Evolutionary conservation across 2,329 filamentous ascomycete species (phyloP).

Genomic region (Diaporthe amygdali): DNA sequence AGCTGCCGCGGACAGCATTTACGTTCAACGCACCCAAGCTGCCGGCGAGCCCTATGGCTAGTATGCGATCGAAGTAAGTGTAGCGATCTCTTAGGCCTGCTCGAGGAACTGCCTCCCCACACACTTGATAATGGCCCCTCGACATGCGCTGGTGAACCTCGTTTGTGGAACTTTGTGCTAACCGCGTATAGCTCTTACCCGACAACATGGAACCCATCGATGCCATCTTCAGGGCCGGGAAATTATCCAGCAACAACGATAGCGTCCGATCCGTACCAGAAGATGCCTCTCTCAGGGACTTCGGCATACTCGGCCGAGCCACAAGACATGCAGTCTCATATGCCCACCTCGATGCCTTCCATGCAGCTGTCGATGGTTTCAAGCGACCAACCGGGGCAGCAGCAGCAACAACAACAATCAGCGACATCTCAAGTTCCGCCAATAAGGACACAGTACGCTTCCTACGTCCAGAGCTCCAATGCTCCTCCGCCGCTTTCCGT

Average conservation of each 20-base stretch:
- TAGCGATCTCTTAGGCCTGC: background rate
- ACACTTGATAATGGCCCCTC: background rate
- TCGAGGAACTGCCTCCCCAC: background rate
- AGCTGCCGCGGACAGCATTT: conserved; percentile 61
- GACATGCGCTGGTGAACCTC: too few species aligned
- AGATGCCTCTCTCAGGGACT: conserved; percentile 55
- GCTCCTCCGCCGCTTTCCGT: conserved; percentile 56
- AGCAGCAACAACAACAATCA: conserved; percentile 9
- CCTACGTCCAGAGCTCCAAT: conserved; percentile 55
- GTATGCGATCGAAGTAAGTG: conserved; percentile 64
- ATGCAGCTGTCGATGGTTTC: conserved; percentile 56
- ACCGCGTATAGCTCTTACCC: conserved; percentile 56
- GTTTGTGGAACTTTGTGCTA: conserved; percentile 31
- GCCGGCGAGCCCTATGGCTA: conserved; percentile 55
- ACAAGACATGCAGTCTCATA: conserved; percentile 58
- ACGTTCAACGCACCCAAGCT: conserved; percentile 64
- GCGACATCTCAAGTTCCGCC: conserved; percentile 34
- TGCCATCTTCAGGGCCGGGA: conserved; percentile 51
- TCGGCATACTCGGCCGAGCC: conserved; percentile 55
- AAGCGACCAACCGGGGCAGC: conserved; percentile 49
- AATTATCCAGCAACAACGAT: conserved; percentile 58
- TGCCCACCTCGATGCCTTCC: conserved; percentile 59
- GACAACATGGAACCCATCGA: conserved; percentile 58
- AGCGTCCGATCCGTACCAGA: conserved; percentile 56
- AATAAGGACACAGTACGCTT: conserved; percentile 59